phyloP scores from a whole-genome alignment of 73 alveolate species.

The Paramecium pentaurelia region DNA sequence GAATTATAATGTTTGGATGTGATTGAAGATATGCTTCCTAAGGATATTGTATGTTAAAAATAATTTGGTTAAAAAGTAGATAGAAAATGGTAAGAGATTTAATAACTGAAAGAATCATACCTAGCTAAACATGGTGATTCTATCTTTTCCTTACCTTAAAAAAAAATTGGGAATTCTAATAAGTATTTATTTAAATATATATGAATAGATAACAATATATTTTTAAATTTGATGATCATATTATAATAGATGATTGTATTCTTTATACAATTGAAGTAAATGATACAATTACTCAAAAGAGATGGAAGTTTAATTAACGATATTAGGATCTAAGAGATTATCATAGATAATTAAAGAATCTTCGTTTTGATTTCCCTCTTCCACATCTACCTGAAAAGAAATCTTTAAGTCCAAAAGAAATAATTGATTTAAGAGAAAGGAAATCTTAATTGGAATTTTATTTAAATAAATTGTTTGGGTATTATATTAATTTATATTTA shows the following conservation, averaged over 20 bases:
- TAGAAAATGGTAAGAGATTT: background rate
- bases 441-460: background rate
- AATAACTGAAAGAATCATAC: background rate
- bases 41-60: background rate
- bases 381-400: background rate
- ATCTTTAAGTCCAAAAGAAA: background rate
- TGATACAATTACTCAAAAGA: background rate
- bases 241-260: background rate
- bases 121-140: background rate
- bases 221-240: background rate
- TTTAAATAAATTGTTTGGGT: conserved; percentile 5
- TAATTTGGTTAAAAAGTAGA: background rate
- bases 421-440: background rate
- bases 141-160: background rate
- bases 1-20: background rate
- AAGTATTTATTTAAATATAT: background rate
- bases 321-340: background rate
- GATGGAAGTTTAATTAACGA: background rate
- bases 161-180: background rate
- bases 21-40: background rate
- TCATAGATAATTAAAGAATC: background rate
- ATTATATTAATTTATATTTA: background rate
- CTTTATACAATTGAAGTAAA: background rate
- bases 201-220: background rate
- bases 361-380: background rate